Base-by-base conservation (phyloP, 257 asterid species). In the Solanum boliviense region DNA sequence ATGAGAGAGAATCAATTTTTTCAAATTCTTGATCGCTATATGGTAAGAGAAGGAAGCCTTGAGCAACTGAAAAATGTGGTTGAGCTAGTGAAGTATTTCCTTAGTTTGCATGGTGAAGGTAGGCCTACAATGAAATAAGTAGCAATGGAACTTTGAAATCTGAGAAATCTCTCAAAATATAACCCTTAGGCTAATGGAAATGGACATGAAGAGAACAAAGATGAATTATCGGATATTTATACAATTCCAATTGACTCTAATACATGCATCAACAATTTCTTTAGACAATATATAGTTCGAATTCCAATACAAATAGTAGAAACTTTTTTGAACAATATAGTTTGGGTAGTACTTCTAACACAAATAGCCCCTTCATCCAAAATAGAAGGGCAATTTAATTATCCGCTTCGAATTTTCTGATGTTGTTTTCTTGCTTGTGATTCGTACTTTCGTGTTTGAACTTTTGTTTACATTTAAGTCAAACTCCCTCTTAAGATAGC, bases 121-220 rank as follows among this genome's bases (percentile, higher is more conserved):
- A 92, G 96, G 34, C 94, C 96, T 8, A 92, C 90, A 0, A 94
- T 93, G 96, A 92, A 91, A 29, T 93, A 94, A 87, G 93, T 94
- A 0, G 94, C 91, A 0, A 90, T 90, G 94, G 92, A 94, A 72
- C 88, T 94, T 1, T 92, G 92, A 60, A 25, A 91, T 6, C 29
- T 92, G 13, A 87, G 87, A 83, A 91, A 84, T 9, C 36, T 44
- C 8, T 41, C 44, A 4, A 86, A 15, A 13, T 88, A 86, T 78
- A 76, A 76, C 35, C n/a, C 32, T 13, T 76, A 60, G 60, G 13
- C 84, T 41, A 89, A 78, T 86, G 91, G 89, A 56, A 23, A 78
- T 83, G 91, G 89, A 56, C n/a, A 25, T 38, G 86, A 81, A 44
- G 85, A 52, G 25, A 87, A 41, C 18, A 87, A 91, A 32, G 91